phyloP scores from a whole-genome alignment of 2,329 filamentous ascomycete species.

The Calonectria henricotiae region DNA sequence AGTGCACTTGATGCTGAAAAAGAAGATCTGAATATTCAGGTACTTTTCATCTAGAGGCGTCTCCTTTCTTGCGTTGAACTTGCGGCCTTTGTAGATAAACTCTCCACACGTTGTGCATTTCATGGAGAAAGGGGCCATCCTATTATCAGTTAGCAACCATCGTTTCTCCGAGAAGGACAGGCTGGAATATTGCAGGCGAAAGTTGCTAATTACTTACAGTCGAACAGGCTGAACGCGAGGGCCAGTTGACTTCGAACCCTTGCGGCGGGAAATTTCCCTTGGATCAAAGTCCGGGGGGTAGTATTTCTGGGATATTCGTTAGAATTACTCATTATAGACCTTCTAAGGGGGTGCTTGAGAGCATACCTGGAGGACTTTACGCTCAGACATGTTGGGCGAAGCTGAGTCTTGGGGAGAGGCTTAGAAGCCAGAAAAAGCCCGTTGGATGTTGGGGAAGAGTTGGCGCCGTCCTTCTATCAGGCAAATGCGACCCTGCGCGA shows the following conservation, averaged over 20 bases:
- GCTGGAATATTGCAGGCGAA: not conserved
- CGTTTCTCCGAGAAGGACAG: not conserved
- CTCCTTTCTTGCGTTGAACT: constrained; percentile 96
- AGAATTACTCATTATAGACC: not conserved
- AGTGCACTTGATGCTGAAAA: constrained; percentile 89
- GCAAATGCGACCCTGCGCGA: too few relatives aligned
- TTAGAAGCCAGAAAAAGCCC: not conserved
- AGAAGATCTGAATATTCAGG: constrained; percentile 87
- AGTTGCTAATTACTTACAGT: constrained; percentile 60
- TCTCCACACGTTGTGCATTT: constrained; percentile 72
- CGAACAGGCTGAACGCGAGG: constrained; percentile 90
- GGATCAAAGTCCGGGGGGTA: constrained; percentile 92
- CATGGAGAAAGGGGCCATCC: constrained; percentile 72
- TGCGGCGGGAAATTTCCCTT: constrained; percentile 81
- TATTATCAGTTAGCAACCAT: constrained; percentile 18
- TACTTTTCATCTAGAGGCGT: constrained; percentile 91
- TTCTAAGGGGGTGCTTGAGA: not conserved
- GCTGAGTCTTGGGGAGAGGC: not conserved
- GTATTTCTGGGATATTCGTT: constrained; percentile 64
- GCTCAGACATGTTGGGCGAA: constrained; percentile 80
- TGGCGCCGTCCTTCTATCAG: not conserved
- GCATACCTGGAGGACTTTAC: constrained; percentile 78
- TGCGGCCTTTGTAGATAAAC: constrained; percentile 93
- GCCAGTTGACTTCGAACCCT: constrained; percentile 78
- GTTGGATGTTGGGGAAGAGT: not conserved